Conservation (phyloP, 441 rosid species). For the Gossypium aridum region DNA sequence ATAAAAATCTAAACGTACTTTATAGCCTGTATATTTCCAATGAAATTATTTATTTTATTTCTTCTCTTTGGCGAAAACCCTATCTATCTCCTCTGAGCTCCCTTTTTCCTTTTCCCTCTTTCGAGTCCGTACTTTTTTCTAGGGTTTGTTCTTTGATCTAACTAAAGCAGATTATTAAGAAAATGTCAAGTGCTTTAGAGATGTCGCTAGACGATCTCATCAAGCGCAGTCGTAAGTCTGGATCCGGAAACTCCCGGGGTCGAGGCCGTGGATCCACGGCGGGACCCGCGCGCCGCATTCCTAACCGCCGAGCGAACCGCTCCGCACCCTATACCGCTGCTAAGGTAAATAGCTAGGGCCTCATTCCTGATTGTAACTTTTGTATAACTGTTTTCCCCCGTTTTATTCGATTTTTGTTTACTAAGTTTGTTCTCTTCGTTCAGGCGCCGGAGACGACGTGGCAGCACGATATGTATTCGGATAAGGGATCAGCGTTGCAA, state of each 20-base stretch:
- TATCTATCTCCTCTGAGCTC: too few relatives aligned
- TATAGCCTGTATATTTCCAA: too few relatives aligned
- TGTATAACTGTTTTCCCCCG: slow-evolving; percentile 2
- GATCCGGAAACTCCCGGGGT: slow-evolving; percentile 46
- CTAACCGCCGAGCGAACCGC: slow-evolving; percentile 55
- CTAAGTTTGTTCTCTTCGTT: slow-evolving; percentile 15
- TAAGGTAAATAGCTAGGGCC: slow-evolving; percentile 30
- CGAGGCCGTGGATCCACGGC: slow-evolving; percentile 62
- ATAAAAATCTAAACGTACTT: too few relatives aligned
- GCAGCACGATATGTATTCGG: slow-evolving; percentile 82
- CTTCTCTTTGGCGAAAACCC: too few relatives aligned
- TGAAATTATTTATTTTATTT: too few relatives aligned
- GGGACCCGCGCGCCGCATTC: slow-evolving; percentile 71
- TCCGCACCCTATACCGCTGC: slow-evolving; percentile 58
- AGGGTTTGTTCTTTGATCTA: background rate
- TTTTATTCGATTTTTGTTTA: slow-evolving; percentile 15
- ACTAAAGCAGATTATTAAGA: background rate
- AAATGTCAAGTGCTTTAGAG: slow-evolving; percentile 80
- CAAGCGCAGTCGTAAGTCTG: slow-evolving; percentile 61
- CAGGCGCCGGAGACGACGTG: slow-evolving; percentile 83
- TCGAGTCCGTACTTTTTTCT: too few relatives aligned
- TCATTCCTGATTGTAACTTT: background rate
- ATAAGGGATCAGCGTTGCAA: slow-evolving; percentile 36
- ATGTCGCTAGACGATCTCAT: slow-evolving; percentile 95
- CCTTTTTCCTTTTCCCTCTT: too few relatives aligned